Percentiles rank a stretch among this genome's conserved stretches.
Evolutionary conservation across 176 grass and related monocot genomes (phyloP).

Genomic region (Aegilops bicornis): DNA sequence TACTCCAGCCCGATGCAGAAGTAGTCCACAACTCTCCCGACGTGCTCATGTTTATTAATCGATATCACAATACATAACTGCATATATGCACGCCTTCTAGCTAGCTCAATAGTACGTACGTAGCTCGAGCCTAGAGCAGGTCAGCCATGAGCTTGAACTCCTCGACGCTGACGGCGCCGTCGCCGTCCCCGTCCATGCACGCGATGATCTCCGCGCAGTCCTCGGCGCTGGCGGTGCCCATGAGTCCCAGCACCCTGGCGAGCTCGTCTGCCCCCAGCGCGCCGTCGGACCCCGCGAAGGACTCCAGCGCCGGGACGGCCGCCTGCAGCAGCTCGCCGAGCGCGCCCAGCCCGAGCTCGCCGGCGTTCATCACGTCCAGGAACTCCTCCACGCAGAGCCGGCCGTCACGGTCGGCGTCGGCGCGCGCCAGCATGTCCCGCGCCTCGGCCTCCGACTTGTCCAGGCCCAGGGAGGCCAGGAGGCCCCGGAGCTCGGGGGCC

Average conservation of each 20-base stretch:
- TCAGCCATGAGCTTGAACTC: constrained; percentile 67
- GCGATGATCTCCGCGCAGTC: constrained; percentile 72
- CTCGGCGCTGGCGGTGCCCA: constrained; percentile 46
- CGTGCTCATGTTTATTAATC: background rate
- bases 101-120: background rate
- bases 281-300: constrained; percentile 23
- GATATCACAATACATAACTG: background rate
- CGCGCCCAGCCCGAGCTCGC: constrained; percentile 56
- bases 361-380: constrained; percentile 70
- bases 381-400: constrained; percentile 69
- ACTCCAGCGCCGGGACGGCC: constrained; percentile 48
- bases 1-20: too few species aligned
- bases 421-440: constrained; percentile 64
- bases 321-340: constrained; percentile 66
- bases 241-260: constrained; percentile 39
- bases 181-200: constrained; percentile 70
- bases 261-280: constrained; percentile 53
- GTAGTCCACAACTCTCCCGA: background rate
- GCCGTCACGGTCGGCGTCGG: constrained; percentile 54
- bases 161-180: constrained; percentile 65
- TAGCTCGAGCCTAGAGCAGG: constrained; percentile 38
- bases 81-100: background rate
- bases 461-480: constrained; percentile 69
- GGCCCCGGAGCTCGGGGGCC: constrained; percentile 50
- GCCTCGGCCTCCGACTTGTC: constrained; percentile 46